Conservation (phyloP, 2,329 filamentous ascomycete species). For the Fusarium sp. region DNA sequence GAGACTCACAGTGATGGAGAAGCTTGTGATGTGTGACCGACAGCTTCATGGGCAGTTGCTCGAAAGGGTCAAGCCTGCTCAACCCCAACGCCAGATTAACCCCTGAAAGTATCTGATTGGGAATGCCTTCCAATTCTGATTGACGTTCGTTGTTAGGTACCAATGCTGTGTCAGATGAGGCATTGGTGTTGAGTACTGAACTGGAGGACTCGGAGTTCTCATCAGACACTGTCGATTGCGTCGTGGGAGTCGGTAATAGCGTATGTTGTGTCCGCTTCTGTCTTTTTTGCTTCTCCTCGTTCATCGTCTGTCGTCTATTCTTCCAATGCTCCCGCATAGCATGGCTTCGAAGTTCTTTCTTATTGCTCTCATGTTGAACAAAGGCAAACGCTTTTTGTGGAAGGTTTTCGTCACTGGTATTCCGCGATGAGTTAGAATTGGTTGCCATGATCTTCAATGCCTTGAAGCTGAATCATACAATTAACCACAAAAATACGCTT, state of each 20-base stretch:
- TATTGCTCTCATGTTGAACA: background rate
- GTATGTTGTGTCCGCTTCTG: conserved; percentile 9
- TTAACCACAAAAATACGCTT: background rate
- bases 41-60: background rate
- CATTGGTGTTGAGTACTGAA: background rate
- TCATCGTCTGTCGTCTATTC: conserved; percentile 34
- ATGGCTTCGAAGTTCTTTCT: conserved; percentile 40
- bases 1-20: background rate
- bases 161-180: background rate
- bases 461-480: background rate
- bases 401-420: background rate
- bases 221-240: background rate
- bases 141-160: background rate
- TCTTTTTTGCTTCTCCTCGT: background rate
- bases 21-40: background rate
- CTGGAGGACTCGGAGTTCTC: background rate
- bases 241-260: background rate
- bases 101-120: background rate
- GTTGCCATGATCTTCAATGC: background rate
- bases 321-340: conserved; percentile 50
- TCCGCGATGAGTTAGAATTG: background rate
- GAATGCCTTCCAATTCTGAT: background rate
- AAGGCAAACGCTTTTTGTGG: background rate
- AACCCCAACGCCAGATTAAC: background rate
- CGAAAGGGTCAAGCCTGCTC: conserved; percentile 2